Conservation (phyloP, 164 flowering plant species). For the Buxus sempervirens region DNA sequence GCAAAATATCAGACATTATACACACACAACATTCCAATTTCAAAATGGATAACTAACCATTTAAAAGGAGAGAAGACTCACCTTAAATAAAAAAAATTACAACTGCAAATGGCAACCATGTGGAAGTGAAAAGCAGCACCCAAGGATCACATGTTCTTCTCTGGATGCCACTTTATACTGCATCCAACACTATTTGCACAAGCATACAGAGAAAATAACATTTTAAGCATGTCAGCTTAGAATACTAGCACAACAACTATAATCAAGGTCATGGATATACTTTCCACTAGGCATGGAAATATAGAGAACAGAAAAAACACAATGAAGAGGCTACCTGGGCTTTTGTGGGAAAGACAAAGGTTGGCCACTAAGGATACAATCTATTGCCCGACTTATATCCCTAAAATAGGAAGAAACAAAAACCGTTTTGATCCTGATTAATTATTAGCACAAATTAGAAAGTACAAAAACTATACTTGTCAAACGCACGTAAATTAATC, state of each 20-base stretch:
- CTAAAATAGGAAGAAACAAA: too few species aligned
- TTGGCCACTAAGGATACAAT: conserved; percentile 73
- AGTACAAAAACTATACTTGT: not conserved
- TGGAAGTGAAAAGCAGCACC: not conserved
- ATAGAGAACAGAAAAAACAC: not conserved
- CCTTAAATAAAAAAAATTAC: not conserved
- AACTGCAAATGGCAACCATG: not conserved
- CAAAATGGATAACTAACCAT: not conserved
- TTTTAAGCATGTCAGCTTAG: conserved; percentile 11
- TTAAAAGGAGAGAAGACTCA: not conserved
- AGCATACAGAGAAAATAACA: conserved; percentile 2
- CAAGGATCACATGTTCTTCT: conserved; percentile 18
- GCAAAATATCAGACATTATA: too few species aligned
- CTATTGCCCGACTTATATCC: conserved; percentile 82
- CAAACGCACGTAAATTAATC: not conserved
- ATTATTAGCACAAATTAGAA: not conserved
- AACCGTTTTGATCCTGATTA: not conserved
- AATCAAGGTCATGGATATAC: not conserved
- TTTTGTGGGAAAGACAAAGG: conserved; percentile 55
- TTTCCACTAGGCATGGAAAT: not conserved
- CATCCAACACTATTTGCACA: conserved; percentile 69
- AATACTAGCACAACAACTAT: not conserved
- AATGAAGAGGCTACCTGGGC: conserved; percentile 56
- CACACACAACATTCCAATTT: too few species aligned
- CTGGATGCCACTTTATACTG: conserved; percentile 96